Evolutionary conservation across 2,329 filamentous ascomycete genomes (phyloP).

Genomic region (Reticulascus tulasneorum): DNA sequence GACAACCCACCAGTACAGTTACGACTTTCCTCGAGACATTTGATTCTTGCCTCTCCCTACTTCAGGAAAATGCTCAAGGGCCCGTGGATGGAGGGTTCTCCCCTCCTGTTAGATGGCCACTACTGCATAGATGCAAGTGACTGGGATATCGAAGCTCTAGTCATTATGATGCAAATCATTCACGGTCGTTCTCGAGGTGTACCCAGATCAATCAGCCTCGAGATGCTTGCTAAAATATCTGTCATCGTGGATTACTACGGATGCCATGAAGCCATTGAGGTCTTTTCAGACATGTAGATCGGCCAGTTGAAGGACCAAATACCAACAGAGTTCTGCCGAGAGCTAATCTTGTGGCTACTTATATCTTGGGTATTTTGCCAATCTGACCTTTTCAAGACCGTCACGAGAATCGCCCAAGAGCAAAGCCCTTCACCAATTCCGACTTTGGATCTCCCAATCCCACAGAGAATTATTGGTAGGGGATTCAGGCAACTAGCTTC

Average conservation of each 20-base stretch:
- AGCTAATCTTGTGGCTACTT: background rate
- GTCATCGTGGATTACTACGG: background rate
- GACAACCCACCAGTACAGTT: background rate
- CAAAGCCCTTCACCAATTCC: background rate
- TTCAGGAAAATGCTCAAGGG: slow-evolving; percentile 8
- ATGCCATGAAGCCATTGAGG: slow-evolving; percentile 5
- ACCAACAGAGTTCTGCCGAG: background rate
- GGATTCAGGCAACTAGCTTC: background rate
- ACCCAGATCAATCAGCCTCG: background rate
- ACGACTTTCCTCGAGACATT: slow-evolving; percentile 15
- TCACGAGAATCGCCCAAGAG: slow-evolving; percentile 2
- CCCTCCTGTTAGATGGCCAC: too few species aligned
- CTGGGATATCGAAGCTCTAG: background rate
- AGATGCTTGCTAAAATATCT: background rate
- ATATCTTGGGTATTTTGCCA: slow-evolving; percentile 7
- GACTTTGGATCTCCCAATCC: background rate
- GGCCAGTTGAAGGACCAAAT: background rate
- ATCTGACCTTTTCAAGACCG: background rate
- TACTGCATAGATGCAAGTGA: slow-evolving; percentile 6
- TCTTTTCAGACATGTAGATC: slow-evolving; percentile 4
- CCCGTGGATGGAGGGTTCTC: slow-evolving; percentile 10
- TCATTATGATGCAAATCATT: background rate
- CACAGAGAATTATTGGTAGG: background rate
- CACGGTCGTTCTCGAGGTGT: background rate
- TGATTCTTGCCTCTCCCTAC: slow-evolving; percentile 11